Conservation (phyloP, 441 rosid species). For the Rhodomyrtus psidioides region DNA sequence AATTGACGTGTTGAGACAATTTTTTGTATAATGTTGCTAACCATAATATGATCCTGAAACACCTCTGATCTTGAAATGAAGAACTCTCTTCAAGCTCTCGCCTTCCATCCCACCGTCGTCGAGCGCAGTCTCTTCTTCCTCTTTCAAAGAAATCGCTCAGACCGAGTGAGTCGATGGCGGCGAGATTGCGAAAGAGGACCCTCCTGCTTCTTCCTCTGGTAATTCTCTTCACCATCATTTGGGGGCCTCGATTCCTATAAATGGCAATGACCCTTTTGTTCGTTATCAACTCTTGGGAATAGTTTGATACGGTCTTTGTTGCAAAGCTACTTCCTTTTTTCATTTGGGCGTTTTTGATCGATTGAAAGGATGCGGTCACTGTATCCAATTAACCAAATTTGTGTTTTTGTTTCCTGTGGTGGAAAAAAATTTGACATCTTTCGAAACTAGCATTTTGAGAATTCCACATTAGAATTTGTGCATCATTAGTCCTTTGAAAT, state of each 20-base stretch:
- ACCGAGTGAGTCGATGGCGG: slow-evolving; percentile 36
- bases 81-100: slow-evolving; percentile 12
- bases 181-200: slow-evolving; percentile 31
- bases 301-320: background rate
- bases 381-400: rapidly evolving
- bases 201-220: slow-evolving; percentile 33
- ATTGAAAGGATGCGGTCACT: background rate
- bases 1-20: too few relatives aligned
- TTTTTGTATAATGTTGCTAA: too few relatives aligned
- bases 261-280: background rate
- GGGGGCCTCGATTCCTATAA: background rate
- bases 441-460: background rate
- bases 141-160: slow-evolving; percentile 25
- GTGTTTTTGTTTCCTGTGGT: background rate
- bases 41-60: background rate
- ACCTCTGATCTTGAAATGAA: slow-evolving; percentile 14
- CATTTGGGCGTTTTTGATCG: background rate
- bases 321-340: background rate
- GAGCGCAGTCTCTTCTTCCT: background rate
- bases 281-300: background rate
- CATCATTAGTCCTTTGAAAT: background rate
- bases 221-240: background rate
- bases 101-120: slow-evolving; percentile 7
- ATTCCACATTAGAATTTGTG: background rate
- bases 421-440: background rate